Percentiles rank a stretch among this genome's conserved stretches.
Conservation (phyloP, 2,329 filamentous ascomycete genomes). For the Orbilia blumenaviensis region DNA sequence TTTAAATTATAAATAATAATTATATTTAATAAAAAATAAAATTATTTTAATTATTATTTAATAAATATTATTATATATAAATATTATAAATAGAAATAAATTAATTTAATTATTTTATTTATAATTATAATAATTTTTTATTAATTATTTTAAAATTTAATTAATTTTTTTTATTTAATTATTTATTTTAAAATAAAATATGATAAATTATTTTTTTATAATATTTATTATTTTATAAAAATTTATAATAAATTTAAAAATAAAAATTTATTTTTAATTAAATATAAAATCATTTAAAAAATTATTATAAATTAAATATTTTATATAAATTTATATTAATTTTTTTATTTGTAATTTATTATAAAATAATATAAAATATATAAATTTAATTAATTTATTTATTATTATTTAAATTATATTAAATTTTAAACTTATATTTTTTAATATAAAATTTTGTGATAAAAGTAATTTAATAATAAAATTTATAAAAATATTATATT, state of each 20-base stretch:
- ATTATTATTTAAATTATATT: neutral
- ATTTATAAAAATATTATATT: neutral
- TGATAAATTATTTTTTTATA: neutral
- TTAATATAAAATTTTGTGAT: neutral
- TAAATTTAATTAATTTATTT: neutral
- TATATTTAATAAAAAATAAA: neutral
- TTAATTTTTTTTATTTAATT: neutral
- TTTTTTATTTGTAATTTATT: neutral
- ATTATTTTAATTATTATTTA: neutral
- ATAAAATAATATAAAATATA: neutral
- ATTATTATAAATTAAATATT: neutral
- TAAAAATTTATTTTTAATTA: neutral
- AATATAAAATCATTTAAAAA: neutral
- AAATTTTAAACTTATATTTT: slow-evolving; percentile 8
- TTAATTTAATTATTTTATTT: neutral
- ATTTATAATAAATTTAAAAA: neutral
- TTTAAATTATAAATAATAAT: neutral
- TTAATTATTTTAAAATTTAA: neutral
- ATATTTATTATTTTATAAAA: neutral
- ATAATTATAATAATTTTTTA: neutral
- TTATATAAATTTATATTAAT: neutral
- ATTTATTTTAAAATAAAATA: neutral
- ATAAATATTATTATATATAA: neutral
- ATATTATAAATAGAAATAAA: neutral
- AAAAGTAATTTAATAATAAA: neutral